A percentile compares a stretch with the other conserved stretches of the same genome.
These are phyloP conservation scores for Myrica gale DNA, from an alignment of 306 rosid genomes.

Conservation along the genomic window DNA sequence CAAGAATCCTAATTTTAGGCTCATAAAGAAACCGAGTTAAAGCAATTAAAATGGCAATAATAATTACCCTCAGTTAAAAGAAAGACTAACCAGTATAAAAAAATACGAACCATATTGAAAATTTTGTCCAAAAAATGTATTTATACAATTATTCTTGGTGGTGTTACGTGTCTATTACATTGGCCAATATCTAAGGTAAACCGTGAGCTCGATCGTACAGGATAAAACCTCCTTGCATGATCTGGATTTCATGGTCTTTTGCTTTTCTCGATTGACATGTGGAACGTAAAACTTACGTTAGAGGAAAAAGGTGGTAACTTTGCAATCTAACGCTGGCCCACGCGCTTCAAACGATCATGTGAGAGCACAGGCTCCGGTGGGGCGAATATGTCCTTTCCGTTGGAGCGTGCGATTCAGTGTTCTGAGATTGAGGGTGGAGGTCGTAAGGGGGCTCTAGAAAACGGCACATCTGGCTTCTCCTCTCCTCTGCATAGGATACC, in stretches of 20 bases:
- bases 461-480: constrained; percentile 35
- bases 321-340: not conserved
- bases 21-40: no score
- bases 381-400: no score
- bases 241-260: constrained; percentile 2
- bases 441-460: constrained; percentile 24
- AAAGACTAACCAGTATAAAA: no score
- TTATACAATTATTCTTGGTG: not conserved
- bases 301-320: constrained; percentile 2
- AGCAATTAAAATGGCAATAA: no score
- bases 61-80: no score
- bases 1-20: no score
- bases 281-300: constrained; percentile 36
- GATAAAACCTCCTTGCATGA: constrained; percentile 10
- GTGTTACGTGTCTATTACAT: not conserved
- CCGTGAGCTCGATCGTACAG: not conserved
- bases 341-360: constrained; percentile 12
- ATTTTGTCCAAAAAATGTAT: no score
- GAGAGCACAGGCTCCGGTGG: no score
- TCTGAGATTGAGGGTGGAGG: not conserved
- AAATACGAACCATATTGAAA: no score
- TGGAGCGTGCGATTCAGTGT: not conserved
- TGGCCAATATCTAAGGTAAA: not conserved
- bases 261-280: constrained; percentile 5
- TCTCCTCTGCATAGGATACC: constrained; percentile 68